Conservation (phyloP, 164 flowering plant genomes). For the Akebia trifoliata region DNA sequence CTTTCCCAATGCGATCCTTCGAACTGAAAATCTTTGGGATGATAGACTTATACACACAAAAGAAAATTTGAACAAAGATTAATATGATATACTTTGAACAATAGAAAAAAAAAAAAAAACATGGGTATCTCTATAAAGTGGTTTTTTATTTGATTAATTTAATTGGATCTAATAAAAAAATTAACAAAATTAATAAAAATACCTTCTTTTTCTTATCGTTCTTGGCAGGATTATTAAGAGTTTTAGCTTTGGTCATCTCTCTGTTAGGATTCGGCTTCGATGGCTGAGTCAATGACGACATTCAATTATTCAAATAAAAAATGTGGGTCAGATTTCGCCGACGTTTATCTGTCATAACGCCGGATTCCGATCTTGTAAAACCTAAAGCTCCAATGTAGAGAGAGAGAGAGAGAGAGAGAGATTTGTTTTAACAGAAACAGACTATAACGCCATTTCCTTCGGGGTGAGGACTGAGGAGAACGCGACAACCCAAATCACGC, state of each 20-base stretch:
- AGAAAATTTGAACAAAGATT: not conserved
- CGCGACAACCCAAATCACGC: slow-evolving; percentile 21
- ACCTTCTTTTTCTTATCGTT: slow-evolving; percentile 70
- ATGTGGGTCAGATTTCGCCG: slow-evolving; percentile 2
- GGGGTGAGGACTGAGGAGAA: slow-evolving; percentile 7
- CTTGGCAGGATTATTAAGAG: slow-evolving; percentile 35
- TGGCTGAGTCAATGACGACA: slow-evolving; percentile 8
- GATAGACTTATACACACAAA: slow-evolving; percentile 30
- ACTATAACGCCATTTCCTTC: slow-evolving; percentile 10
- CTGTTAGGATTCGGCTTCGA: slow-evolving; percentile 10
- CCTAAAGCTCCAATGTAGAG: not conserved
- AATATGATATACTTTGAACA: not conserved
- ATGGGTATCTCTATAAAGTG: not conserved
- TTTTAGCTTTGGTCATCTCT: slow-evolving; percentile 25
- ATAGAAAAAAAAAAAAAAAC: slow-evolving; percentile 5
- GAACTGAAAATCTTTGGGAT: slow-evolving; percentile 63
- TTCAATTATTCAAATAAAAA: slow-evolving; percentile 11
- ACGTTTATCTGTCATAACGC: not conserved
- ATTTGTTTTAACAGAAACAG: slow-evolving; percentile 6
- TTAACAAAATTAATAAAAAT: slow-evolving; percentile 4
- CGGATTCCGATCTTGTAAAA: not conserved
- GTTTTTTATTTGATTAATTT: too few species aligned
- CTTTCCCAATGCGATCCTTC: slow-evolving; percentile 30
- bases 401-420: not conserved
- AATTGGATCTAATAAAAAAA: not conserved